phyloP scores from a whole-genome alignment of 768 basidiomycete genomes.

The Cubamyces lactineus region DNA sequence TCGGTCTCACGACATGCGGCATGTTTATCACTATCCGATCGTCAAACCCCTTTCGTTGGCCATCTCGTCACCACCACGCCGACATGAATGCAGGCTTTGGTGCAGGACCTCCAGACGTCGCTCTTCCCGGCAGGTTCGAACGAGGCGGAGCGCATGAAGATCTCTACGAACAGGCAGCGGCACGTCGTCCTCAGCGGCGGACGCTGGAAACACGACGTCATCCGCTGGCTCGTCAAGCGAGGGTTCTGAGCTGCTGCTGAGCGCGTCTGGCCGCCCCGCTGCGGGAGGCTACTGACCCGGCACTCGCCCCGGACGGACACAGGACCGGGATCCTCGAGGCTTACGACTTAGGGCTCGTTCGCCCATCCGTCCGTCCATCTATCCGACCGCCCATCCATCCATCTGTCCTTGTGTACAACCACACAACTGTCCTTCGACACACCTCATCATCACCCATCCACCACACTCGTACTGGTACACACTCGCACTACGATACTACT shows the following conservation, averaged over 20 bases:
- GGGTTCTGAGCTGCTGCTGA: constrained; percentile 58
- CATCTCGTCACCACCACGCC: background rate
- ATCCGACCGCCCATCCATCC: no score
- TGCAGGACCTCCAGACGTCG: constrained; percentile 53
- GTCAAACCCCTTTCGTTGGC: background rate
- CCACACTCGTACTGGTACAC: no score
- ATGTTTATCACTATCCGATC: background rate
- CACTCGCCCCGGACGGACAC: no score
- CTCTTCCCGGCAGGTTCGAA: constrained; percentile 53
- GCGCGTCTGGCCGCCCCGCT: no score
- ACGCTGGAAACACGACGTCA: constrained; percentile 61
- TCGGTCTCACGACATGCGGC: background rate
- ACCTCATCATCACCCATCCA: no score
- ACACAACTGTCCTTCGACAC: no score
- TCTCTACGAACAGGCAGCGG: constrained; percentile 49
- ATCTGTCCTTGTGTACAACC: no score
- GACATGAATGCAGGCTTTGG: constrained; percentile 50
- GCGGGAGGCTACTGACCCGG: background rate
- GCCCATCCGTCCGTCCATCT: no score
- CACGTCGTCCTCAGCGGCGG: constrained; percentile 66
- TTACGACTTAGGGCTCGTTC: no score
- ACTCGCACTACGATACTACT: no score
- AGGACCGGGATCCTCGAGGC: no score
- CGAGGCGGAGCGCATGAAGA: constrained; percentile 52
- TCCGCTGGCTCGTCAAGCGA: constrained; percentile 62